phyloP scores from a whole-genome alignment of 306 rosid genomes.

The Urtica urens region DNA sequence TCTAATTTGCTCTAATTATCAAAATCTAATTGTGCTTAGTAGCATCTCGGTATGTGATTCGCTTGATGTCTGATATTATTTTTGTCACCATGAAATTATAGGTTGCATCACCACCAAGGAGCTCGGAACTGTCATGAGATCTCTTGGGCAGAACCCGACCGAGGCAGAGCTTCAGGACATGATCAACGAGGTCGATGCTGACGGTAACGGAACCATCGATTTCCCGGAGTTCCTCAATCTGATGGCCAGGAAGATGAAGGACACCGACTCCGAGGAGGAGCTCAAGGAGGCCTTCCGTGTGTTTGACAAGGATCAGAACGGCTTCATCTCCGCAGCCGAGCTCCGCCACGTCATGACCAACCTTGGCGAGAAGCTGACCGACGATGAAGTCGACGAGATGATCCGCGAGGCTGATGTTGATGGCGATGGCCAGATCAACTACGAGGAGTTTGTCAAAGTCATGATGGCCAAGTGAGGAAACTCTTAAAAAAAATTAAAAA shows the following conservation, averaged over 20 bases:
- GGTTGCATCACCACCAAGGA: constrained; percentile 21
- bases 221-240: constrained; percentile 49
- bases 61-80: background rate
- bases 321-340: constrained; percentile 19
- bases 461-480: constrained; percentile 23
- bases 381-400: constrained; percentile 24
- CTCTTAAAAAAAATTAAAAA: background rate
- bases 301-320: constrained; percentile 22
- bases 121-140: constrained; percentile 22
- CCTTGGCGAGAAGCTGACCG: constrained; percentile 24
- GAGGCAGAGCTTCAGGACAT: constrained; percentile 58
- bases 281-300: constrained; percentile 22
- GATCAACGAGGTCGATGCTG: constrained; percentile 57
- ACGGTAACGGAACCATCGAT: constrained; percentile 50
- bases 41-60: background rate
- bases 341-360: constrained; percentile 22
- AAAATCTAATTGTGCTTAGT: background rate
- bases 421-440: constrained; percentile 18
- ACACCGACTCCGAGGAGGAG: constrained; percentile 19
- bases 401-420: constrained; percentile 17
- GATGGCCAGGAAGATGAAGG: constrained; percentile 55
- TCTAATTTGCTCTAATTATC: background rate
- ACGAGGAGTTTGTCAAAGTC: constrained; percentile 20
- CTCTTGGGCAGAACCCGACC: constrained; percentile 39
- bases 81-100: background rate